phyloP scores from a whole-genome alignment of 352 stramenopile species.

The Phytopythium boreale region DNA sequence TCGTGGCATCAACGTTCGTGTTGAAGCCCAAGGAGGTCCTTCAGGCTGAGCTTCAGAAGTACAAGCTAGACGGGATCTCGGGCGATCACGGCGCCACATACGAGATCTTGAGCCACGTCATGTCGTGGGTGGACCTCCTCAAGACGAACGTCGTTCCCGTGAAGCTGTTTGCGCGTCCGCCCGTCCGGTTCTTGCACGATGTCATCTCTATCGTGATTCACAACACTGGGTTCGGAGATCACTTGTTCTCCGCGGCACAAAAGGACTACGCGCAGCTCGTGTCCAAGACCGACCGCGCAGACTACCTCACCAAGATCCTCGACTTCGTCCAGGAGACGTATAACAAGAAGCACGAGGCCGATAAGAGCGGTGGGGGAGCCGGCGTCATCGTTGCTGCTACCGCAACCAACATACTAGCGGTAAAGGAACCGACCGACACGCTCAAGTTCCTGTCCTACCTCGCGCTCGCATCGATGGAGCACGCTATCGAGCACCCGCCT shows the following conservation, averaged over 20 bases:
- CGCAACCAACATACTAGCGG: constrained; percentile 71
- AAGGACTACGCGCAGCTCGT: constrained; percentile 61
- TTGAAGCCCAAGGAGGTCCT: constrained; percentile 38
- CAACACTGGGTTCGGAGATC: constrained; percentile 59
- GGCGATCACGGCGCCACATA: constrained; percentile 67
- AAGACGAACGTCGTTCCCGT: constrained; percentile 61
- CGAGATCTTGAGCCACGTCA: constrained; percentile 54
- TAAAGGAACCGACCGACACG: constrained; percentile 73
- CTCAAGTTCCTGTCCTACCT: constrained; percentile 77
- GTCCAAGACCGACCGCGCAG: constrained; percentile 68
- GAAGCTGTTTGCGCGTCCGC: constrained; percentile 75
- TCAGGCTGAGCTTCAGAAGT: constrained; percentile 25
- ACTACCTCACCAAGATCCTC: constrained; percentile 75
- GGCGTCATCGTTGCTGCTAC: constrained; percentile 64
- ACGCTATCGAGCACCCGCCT: constrained; percentile 31
- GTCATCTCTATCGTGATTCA: constrained; percentile 65
- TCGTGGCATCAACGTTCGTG: constrained; percentile 34
- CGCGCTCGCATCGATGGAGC: constrained; percentile 50
- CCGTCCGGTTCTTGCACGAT: constrained; percentile 80
- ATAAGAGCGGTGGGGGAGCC: constrained; percentile 4
- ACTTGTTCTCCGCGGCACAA: constrained; percentile 45
- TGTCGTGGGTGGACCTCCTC: constrained; percentile 78
- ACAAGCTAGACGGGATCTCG: constrained; percentile 39
- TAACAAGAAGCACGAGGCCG: constrained; percentile 20
- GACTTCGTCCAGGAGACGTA: constrained; percentile 71